phyloP scores from a whole-genome alignment of 371 early-diverging fungal species.

The Rhizopus delemar region DNA sequence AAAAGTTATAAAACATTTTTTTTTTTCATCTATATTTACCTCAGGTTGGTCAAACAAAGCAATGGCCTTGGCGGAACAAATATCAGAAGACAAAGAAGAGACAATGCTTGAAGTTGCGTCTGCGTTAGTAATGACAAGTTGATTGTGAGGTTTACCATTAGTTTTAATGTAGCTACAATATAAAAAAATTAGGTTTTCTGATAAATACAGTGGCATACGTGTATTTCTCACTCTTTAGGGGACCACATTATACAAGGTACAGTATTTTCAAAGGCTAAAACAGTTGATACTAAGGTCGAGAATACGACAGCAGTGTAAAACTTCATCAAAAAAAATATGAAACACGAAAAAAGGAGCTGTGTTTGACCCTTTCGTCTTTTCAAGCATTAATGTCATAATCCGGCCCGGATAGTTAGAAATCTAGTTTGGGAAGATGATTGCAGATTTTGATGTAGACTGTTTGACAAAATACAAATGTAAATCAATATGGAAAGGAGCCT shows the following conservation, averaged over 20 bases:
- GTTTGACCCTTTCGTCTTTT: no score
- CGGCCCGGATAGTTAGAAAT: no score
- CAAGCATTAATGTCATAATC: no score
- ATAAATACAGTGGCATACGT: background rate
- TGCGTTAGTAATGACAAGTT: constrained; percentile 34
- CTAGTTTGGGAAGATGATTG: no score
- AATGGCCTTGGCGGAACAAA: constrained; percentile 44
- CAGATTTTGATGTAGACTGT: no score
- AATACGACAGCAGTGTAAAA: constrained; percentile 19
- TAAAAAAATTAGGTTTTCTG: background rate
- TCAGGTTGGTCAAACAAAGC: constrained; percentile 50
- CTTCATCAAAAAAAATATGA: constrained; percentile 26
- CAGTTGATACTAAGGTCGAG: constrained; percentile 23
- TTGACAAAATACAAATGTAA: no score
- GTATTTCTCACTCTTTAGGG: constrained; percentile 29
- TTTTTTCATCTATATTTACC: constrained; percentile 21
- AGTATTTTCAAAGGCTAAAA: constrained; percentile 36
- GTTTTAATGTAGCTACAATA: constrained; percentile 28
- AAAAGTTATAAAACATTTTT: background rate
- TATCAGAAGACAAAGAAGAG: constrained; percentile 32
- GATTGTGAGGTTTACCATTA: constrained; percentile 16
- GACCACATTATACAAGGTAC: constrained; percentile 43
- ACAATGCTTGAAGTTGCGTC: constrained; percentile 34
- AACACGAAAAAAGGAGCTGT: background rate
- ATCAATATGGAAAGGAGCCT: no score